Base-by-base conservation (phyloP, 2,329 filamentous ascomycete genomes). In the Tolypocladium amazonense region DNA sequence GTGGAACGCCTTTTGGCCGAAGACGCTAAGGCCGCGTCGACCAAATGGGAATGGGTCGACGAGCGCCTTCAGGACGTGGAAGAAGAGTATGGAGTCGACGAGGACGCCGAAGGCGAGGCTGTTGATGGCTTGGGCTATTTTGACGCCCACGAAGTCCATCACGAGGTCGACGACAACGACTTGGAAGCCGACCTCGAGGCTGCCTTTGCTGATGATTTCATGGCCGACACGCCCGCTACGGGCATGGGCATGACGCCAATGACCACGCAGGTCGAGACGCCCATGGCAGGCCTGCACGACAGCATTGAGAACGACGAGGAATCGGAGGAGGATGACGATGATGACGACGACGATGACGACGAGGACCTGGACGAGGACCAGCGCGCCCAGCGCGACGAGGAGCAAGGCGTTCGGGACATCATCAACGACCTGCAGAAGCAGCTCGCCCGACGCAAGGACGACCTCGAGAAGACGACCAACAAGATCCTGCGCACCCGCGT, bases 1-100 rank as follows among this genome's bases (percentile, higher is more conserved):
- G 90, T 95, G 39, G 85, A 91, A 63, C 81, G 87, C 53, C 76
- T 96, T 39, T 79, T 95, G 4, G 81, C 81, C 53, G 84, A 86
- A 47, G 92, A 96, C 66, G 79, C 81, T 58, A 79, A 80, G 45
- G 82, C 86, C 5, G 64, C 79, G 2, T 81, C 81, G 27, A 83
- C 86, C 18, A 79, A 77, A 57, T 88, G 83, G 66, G 86, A 91
- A 68, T 78, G 88, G 67, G 76, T 89, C 56, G 84, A 88, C 61
- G 77, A 85, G 53, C 73, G 72, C 52, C 69, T 61, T 25, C 67
- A 66, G 52, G 68, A 70, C 30, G 76, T 69, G 1, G 78, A 80
- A 11, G 77, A 77, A 1, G 75, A 77, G 20, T 71, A 72, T 11
- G 76, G 74, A 9, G 77, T 73, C n/a, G 78, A 82, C 18, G 81